phyloP scores from a whole-genome alignment of 805 yeast genomes.

The Schizosaccharomyces osmophilus region DNA sequence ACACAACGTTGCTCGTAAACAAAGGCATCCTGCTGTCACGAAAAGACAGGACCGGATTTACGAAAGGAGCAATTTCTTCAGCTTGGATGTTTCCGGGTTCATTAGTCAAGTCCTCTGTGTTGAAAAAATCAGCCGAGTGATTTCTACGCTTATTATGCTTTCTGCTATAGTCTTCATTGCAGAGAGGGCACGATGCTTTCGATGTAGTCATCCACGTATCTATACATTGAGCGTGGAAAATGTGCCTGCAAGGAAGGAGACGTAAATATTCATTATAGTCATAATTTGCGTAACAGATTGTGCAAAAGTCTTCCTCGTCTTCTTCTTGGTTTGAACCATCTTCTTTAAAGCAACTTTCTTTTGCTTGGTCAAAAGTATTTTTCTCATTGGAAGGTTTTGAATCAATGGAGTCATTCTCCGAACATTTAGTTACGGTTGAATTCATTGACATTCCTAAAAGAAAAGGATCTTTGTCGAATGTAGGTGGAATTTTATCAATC shows the following conservation, averaged over 20 bases:
- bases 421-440: neutral
- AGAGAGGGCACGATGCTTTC: slow-evolving; percentile 1
- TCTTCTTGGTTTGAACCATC: neutral
- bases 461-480: neutral
- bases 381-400: neutral
- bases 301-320: neutral
- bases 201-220: slow-evolving; percentile 1
- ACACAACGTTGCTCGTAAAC: neutral
- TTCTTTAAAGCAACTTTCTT: neutral
- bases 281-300: neutral
- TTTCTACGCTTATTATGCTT: no score
- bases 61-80: neutral
- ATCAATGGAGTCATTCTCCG: neutral
- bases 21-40: neutral
- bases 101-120: no score
- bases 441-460: neutral
- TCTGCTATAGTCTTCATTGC: neutral
- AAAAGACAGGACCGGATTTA: neutral
- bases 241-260: slow-evolving; percentile 1
- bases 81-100: neutral
- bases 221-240: neutral
- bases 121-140: no score
- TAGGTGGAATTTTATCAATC: neutral
- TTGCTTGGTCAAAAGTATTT: neutral
- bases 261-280: neutral